phyloP scores from a whole-genome alignment of 495 filamentous ascomycete species.

The Emericellopsis terricola region DNA sequence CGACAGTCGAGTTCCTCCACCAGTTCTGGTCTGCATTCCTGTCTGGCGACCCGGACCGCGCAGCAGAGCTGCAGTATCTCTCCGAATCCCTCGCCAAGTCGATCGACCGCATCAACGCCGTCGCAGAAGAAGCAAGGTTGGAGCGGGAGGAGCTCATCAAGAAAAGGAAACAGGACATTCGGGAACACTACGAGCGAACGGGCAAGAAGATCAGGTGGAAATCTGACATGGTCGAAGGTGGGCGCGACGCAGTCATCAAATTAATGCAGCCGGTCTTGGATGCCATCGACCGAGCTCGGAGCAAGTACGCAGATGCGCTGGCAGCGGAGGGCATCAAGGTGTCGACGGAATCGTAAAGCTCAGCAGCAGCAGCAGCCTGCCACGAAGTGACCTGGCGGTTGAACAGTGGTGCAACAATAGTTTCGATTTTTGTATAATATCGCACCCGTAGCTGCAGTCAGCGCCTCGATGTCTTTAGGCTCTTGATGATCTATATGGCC shows the following conservation, averaged over 20 bases:
- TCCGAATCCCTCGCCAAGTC: conserved; percentile 61
- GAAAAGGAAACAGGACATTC: conserved; percentile 48
- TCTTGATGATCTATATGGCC: too few species aligned
- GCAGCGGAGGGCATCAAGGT: conserved; percentile 34
- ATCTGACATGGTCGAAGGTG: conserved; percentile 47
- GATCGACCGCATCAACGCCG: conserved; percentile 61
- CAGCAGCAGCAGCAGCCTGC: too few species aligned
- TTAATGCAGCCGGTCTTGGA: conserved; percentile 53
- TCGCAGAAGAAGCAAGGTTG: conserved; percentile 62
- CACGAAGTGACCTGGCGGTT: too few species aligned
- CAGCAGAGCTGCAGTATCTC: conserved; percentile 54
- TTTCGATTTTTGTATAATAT: too few species aligned
- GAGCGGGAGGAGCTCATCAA: conserved; percentile 44
- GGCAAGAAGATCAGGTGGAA: conserved; percentile 50
- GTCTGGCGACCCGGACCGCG: conserved; percentile 64
- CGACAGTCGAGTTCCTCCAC: conserved; percentile 82
- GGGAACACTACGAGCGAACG: conserved; percentile 47
- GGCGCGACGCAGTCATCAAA: conserved; percentile 53
- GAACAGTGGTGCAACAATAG: too few species aligned
- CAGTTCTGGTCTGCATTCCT: conserved; percentile 88
- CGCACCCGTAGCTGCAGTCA: too few species aligned
- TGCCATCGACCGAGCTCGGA: conserved; percentile 44
- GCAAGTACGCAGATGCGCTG: conserved; percentile 44
- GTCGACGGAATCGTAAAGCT: conserved; percentile 12
- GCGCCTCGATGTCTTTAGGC: too few species aligned